These are phyloP conservation scores for Mucor racemosus DNA, from an alignment of 371 early-diverging fungal species.

Conservation along the genomic window DNA sequence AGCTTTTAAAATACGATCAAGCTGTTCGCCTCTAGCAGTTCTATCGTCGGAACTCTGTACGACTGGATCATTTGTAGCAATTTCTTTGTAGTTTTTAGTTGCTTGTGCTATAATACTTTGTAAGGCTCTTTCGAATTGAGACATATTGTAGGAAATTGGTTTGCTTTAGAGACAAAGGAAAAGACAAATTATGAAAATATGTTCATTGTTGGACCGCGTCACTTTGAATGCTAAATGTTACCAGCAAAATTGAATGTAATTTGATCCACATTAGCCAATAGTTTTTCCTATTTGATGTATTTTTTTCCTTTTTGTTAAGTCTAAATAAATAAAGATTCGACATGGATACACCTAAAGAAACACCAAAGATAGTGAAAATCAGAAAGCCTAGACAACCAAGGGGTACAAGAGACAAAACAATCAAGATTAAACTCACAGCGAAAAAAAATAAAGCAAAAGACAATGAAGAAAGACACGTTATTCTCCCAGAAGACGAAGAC, in stretches of 20 bases:
- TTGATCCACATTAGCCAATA: background rate
- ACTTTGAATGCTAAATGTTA: background rate
- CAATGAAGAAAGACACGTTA: conserved; percentile 7
- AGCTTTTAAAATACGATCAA: conserved; percentile 29
- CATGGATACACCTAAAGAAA: conserved; percentile 14
- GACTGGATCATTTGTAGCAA: conserved; percentile 26
- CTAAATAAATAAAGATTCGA: background rate
- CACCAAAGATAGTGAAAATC: conserved; percentile 14
- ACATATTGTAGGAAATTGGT: conserved; percentile 2
- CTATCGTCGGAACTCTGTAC: conserved; percentile 34
- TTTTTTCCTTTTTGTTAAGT: background rate
- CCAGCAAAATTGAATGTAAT: background rate
- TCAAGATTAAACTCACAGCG: conserved; percentile 42
- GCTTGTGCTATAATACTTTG: conserved; percentile 33
- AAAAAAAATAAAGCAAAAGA: conserved; percentile 18
- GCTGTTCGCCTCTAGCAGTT: conserved; percentile 24
- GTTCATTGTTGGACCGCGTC: conserved; percentile 7
- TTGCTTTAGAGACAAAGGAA: background rate
- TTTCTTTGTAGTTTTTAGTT: conserved; percentile 37
- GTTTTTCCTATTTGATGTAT: background rate
- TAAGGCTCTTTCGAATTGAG: conserved; percentile 15
- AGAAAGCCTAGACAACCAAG: conserved; percentile 26
- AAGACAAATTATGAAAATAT: background rate
- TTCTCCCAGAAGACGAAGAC: conserved; percentile 46
- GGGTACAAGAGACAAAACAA: conserved; percentile 29